These are phyloP conservation scores for Fonsecaea pedrosoi DNA, from an alignment of 2,329 filamentous ascomycete genomes.

Conservation along the genomic window DNA sequence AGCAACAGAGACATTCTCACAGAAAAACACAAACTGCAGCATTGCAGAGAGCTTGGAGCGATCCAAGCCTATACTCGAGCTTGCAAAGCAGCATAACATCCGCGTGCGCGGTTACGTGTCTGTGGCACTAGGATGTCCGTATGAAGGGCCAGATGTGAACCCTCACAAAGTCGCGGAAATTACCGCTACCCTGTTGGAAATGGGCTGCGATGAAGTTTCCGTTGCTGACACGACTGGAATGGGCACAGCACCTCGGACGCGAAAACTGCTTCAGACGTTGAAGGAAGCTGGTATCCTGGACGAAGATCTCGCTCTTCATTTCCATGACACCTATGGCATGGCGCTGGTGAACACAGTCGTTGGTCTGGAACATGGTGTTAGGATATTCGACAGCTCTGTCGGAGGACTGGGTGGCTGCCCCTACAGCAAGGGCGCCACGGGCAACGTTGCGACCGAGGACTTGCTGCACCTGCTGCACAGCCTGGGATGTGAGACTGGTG, in stretches of 20 bases:
- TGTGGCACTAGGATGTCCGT: constrained; percentile 69
- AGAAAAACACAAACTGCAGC: constrained; percentile 70
- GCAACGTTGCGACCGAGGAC: constrained; percentile 70
- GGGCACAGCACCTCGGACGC: constrained; percentile 68
- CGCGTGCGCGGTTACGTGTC: constrained; percentile 70
- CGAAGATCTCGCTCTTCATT: constrained; percentile 67
- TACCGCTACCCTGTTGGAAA: constrained; percentile 65
- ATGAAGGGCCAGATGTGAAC: constrained; percentile 67
- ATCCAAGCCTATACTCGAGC: constrained; percentile 63
- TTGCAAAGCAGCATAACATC: constrained; percentile 62
- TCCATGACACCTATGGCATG: constrained; percentile 71
- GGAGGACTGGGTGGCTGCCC: constrained; percentile 70
- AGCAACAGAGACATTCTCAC: constrained; percentile 69
- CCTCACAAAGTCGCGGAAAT: constrained; percentile 67
- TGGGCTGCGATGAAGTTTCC: constrained; percentile 70
- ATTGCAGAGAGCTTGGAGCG: constrained; percentile 67
- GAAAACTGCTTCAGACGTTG: constrained; percentile 64
- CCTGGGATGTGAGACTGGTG: constrained; percentile 65
- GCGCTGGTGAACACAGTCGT: constrained; percentile 69
- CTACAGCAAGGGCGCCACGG: constrained; percentile 69
- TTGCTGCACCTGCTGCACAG: constrained; percentile 66
- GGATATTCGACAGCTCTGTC: constrained; percentile 69
- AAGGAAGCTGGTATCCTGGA: constrained; percentile 65
- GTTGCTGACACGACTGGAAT: constrained; percentile 72
- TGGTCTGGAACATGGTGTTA: constrained; percentile 66